Conservation (phyloP, 2,329 filamentous ascomycete genomes). For the Cladosporium sp. region DNA sequence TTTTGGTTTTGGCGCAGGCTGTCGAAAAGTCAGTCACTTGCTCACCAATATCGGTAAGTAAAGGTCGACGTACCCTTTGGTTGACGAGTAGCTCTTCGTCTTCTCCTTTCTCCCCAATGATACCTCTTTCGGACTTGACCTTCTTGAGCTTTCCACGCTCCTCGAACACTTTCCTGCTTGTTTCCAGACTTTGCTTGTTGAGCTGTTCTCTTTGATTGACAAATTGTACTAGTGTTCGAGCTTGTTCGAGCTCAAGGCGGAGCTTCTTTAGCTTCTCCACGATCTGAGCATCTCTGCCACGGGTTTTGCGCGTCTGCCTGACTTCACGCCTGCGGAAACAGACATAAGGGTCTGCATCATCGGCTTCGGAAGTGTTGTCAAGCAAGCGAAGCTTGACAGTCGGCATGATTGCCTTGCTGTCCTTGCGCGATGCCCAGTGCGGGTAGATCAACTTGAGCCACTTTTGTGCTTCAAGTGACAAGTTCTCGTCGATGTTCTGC, state of each 20-base stretch:
- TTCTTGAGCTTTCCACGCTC: conserved; percentile 80
- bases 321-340: conserved; percentile 96
- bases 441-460: conserved; percentile 81
- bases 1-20: conserved; percentile 50
- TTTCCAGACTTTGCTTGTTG: conserved; percentile 73
- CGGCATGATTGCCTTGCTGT: conserved; percentile 73
- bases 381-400: conserved; percentile 70
- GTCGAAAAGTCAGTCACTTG: conserved; percentile 26
- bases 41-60: background rate
- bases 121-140: conserved; percentile 81
- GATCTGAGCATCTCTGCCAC: conserved; percentile 88
- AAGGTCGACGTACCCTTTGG: conserved; percentile 69
- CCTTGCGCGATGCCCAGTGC: conserved; percentile 76
- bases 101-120: conserved; percentile 78
- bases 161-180: conserved; percentile 78
- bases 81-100: conserved; percentile 90
- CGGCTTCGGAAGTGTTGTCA: conserved; percentile 89
- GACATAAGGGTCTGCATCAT: conserved; percentile 95
- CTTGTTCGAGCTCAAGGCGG: conserved; percentile 86
- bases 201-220: conserved; percentile 77
- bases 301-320: conserved; percentile 89
- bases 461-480: conserved; percentile 55
- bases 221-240: conserved; percentile 74
- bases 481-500: conserved; percentile 58
- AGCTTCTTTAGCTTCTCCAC: conserved; percentile 92